A percentile compares a stretch with the other conserved stretches of the same genome.
Evolutionary conservation across 306 rosid species (phyloP).

Genomic region (Inga leiocalycina): DNA sequence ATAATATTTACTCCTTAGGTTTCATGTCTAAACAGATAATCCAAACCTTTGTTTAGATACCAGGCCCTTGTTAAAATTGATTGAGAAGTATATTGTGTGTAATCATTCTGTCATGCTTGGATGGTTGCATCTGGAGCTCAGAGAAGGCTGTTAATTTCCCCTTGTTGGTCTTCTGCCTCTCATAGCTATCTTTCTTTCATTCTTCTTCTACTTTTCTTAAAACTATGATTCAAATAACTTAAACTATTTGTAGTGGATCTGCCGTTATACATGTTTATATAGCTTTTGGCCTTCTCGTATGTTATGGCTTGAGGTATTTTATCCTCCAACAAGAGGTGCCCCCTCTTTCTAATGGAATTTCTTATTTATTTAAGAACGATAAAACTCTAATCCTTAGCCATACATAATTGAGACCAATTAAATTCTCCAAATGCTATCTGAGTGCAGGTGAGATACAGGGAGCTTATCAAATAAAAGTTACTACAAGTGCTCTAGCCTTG

Average conservation of each 20-base stretch:
- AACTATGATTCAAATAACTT: background rate
- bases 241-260: background rate
- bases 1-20: too few relatives aligned
- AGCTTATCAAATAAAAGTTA: conserved; percentile 91
- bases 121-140: too few relatives aligned
- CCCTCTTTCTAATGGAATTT: background rate
- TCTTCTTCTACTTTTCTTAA: background rate
- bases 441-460: conserved; percentile 88
- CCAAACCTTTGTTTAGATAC: too few relatives aligned
- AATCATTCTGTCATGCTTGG: too few relatives aligned
- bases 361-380: background rate
- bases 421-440: conserved; percentile 27
- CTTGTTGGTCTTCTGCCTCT: too few relatives aligned
- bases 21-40: too few relatives aligned
- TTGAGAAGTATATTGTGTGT: too few relatives aligned
- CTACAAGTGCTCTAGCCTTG: conserved; percentile 87
- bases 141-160: too few relatives aligned
- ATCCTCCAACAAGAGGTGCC: background rate
- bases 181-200: too few relatives aligned
- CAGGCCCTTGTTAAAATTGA: too few relatives aligned
- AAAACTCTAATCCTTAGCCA: background rate
- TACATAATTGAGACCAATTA: conserved; percentile 7
- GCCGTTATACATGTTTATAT: conserved; percentile 1
- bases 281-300: background rate
- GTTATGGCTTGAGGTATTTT: background rate